Base-by-base conservation (phyloP, 306 rosid species). In the Inga oerstediana region DNA sequence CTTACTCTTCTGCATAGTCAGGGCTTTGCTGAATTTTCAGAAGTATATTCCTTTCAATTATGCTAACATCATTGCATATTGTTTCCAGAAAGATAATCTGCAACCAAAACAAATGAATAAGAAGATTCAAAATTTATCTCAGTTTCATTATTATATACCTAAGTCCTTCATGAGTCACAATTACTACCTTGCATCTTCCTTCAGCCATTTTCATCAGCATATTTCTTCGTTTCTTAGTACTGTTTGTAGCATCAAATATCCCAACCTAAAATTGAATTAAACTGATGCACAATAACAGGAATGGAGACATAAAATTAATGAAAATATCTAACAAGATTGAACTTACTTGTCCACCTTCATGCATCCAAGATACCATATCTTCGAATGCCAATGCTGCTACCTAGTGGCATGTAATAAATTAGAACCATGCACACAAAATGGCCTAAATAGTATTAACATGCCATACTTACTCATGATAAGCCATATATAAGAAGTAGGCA, bases 361-460 rank as follows among this genome's bases (percentile, higher is more conserved):
- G 95, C 99, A 96, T 96, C 99, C 99, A 96, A 69, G 98, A 89
- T 83, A 94, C 84, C 99, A 96, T 96, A 84, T 96, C 99, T 90
- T 96, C 99, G 86, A 96, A 92, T 79, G 99, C 99, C 89, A 96
- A 79, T 62, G 99, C 99, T 80, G 98, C 99, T 94, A 96, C 98
- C 99, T 96, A 91, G 94, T 88, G 90, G 97, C 98, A 94, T 83
- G 95, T 88, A 93, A 94, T 90, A 91, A 85, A 96, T 94, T 94
- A 96, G 91, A 91, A 94, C 97, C 91, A 94, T 88, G 89, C 89
- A 84, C 92, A 94, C 86, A 89, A 88, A 88, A 90, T 78, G 86
- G 79, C 87, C 86, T 90, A 89, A 44, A 59, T 79, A 87, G 94
- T 58, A 94, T 91, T 87, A 88, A 95, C 90, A 78, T 87, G 77